Base-by-base conservation (phyloP, 225 moss, liverwort and hornwort genomes). In the Straminergon stramineum region DNA sequence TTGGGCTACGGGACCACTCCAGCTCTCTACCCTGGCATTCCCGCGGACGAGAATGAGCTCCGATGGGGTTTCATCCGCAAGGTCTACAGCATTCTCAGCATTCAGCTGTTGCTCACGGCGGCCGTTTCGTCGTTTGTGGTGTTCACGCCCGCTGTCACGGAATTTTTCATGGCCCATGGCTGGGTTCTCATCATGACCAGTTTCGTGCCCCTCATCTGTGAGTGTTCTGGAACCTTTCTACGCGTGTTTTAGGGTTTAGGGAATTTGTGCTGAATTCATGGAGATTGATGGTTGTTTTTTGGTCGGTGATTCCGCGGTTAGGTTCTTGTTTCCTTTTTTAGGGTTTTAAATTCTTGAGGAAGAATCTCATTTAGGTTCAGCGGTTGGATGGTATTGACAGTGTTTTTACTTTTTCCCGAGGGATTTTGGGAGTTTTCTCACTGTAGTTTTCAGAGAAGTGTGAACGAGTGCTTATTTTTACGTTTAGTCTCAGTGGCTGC, bases 11-110 rank as follows among this genome's bases (percentile, higher is more conserved):
- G 94, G 26, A 84, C 85, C 48, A 82, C 91, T 34, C 91, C 86
- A 16, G 93, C 95, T 68, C 89, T 98, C 83, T 98, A 98, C 53
- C 98, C 98, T 30, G 96, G 95, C 71, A 93, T 97, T 48, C 6
- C 94, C 16, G 90, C 89, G 5, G 94, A 93, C 27, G 94, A 94
- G 84, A 94, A 93, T 78, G 91, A 86, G 83, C 93, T 94, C 34
- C 91, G 94, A 73, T 94, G 94, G 94, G 93, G 80, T 30, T 90
- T 94, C 74, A 92, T 94, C 85, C 94, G 94, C 51, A 94, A 94
- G 89, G 94, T 94, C 41, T 94, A 94, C 11, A 93, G 94, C n/a
- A 94, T 94, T 82, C 88, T 94, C 69, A 94, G 94, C 87, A 90
- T 93, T 82, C 94, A 94, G 90, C 23, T 94, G 79, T 52, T 93